Conservation (phyloP, 768 basidiomycete genomes). For the Trichaptum fuscoviolaceum region DNA sequence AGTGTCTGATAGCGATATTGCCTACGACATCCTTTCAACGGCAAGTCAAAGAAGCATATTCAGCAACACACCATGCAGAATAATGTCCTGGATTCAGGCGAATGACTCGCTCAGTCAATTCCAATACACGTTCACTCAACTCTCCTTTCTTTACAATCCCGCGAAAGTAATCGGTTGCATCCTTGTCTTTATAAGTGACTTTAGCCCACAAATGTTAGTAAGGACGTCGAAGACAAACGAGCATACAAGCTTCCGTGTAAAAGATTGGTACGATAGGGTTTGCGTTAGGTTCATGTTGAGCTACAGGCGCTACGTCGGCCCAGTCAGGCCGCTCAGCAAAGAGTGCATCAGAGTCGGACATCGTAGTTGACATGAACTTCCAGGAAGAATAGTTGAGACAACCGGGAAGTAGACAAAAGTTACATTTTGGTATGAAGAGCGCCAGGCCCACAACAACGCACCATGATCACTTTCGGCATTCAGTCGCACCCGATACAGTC, state of each 20-base stretch:
- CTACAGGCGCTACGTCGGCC: slow-evolving; percentile 72
- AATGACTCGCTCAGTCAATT: slow-evolving; percentile 86
- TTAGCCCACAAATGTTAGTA: slow-evolving; percentile 8
- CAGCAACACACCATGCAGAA: slow-evolving; percentile 75
- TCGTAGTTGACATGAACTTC: background rate
- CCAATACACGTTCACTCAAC: slow-evolving; percentile 73
- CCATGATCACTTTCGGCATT: no score
- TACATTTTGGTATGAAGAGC: no score
- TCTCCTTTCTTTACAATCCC: slow-evolving; percentile 75
- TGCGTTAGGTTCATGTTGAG: slow-evolving; percentile 69
- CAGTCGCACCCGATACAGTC: no score
- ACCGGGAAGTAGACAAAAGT: no score
- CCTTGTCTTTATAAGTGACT: slow-evolving; percentile 57
- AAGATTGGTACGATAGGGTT: slow-evolving; percentile 88
- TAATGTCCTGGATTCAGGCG: slow-evolving; percentile 94
- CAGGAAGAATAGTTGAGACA: no score
- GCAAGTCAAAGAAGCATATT: background rate
- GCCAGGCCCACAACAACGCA: no score
- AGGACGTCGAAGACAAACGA: slow-evolving; percentile 8
- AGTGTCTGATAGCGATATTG: slow-evolving; percentile 93
- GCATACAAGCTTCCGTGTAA: slow-evolving; percentile 83
- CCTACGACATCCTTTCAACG: slow-evolving; percentile 40
- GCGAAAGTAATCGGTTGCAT: slow-evolving; percentile 90
- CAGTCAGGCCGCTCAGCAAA: slow-evolving; percentile 69
- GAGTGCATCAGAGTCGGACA: slow-evolving; percentile 17